Evolutionary conservation across 495 filamentous ascomycete species (phyloP), one percentile per base, ranked within the genome.

Genomic region (Penicillium angulare): DNA sequence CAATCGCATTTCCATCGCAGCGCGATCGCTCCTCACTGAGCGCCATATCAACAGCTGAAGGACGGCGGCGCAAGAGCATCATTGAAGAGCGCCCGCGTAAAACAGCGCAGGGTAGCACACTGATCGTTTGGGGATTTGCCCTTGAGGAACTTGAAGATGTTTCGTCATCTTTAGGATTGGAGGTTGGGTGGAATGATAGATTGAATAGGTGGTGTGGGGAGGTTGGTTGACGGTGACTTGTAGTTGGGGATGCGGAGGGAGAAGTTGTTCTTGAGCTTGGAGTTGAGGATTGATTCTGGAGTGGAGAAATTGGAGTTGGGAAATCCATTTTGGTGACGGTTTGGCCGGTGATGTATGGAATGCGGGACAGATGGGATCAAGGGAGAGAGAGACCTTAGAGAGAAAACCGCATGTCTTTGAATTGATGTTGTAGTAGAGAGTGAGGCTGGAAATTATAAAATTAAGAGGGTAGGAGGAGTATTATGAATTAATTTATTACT

Each of bases 1-100:
- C 73, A 51, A 73, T 70, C 0, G 62, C 44, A 33, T 74, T 64
- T 23, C 54, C 64, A 24, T 66, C 59, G 31, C 67, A 73, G 3
- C 71, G 68, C 13, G 60, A 65, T 0, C 67, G 72, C 52, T 77
- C 74, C 29, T 73, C 72, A 33, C 57, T 67, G 18, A 77, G 61
- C 4, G 63, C 65, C 48, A 72, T 49, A 47, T 77, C 74, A n/a
- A 72, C 60, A 8, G 68, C 66, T 7, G 74, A 77, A 4, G 69
- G 71, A 5, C 70, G 66, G n/a, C 65, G 68, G 17, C 72, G 69
- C 22, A 74, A 45, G 12, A 72, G 49, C 46, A 69, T 63, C 15
- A 66, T 52, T 3, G 65, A 68, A 7, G 68, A 65, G 22, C 66
- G 67, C 29, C 60, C 64, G 42, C 73, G 67, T 33, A 67, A 64